A percentile compares a stretch with the other conserved stretches of the same genome.
These are phyloP conservation scores for Pythium utonaiense DNA, from an alignment of 352 stramenopile species.

Conservation along the genomic window DNA sequence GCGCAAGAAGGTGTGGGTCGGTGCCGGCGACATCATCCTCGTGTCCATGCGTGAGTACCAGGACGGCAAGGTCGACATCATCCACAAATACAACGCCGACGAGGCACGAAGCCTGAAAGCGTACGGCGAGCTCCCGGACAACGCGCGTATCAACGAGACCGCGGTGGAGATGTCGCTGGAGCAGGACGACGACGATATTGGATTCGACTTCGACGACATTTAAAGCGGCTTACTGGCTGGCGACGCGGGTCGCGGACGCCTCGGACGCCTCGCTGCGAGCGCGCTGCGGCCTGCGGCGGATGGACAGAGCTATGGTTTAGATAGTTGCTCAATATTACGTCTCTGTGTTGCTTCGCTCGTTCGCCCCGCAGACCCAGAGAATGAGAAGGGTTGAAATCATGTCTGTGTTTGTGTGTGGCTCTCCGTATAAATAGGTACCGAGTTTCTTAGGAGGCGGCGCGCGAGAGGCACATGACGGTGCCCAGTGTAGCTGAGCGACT, in stretches of 20 bases:
- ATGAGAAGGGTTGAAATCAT: neutral
- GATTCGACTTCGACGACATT: slow-evolving; percentile 90
- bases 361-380: too few species aligned
- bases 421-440: neutral
- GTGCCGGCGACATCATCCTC: slow-evolving; percentile 98
- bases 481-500: neutral
- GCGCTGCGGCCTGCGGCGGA: neutral
- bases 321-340: slow-evolving; percentile 10
- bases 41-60: slow-evolving; percentile 99
- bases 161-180: slow-evolving; percentile 85
- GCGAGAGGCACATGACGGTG: neutral
- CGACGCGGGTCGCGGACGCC: neutral
- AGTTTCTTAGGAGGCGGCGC: neutral
- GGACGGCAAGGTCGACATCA: slow-evolving; percentile 99
- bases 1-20: slow-evolving; percentile 99
- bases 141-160: slow-evolving; percentile 88
- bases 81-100: slow-evolving; percentile 98
- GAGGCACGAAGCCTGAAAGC: slow-evolving; percentile 99
- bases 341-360: slow-evolving; percentile 1
- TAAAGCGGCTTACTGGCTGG: slow-evolving; percentile 30
- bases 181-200: slow-evolving; percentile 85
- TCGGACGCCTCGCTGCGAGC: neutral
- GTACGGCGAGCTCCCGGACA: slow-evolving; percentile 99
- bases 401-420: neutral
- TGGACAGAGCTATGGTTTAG: slow-evolving; percentile 7